Evolutionary conservation across 176 grass and related monocot species (phyloP), one percentile per base, ranked within the genome.

Genomic region (Coix lacrymajobi): DNA sequence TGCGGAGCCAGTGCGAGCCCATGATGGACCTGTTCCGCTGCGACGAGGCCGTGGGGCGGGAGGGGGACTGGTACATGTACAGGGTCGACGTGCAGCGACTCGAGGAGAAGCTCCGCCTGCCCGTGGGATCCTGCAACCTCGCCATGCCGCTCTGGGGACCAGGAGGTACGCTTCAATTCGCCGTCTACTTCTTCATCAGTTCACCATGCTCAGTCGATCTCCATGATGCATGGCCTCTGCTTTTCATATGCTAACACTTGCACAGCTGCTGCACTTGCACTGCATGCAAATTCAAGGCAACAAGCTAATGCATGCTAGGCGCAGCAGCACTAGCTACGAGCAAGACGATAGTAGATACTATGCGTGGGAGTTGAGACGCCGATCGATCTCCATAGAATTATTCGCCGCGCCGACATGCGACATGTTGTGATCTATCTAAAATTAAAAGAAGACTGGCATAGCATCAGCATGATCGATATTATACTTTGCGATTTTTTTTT

Each of bases 11-110:
- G 77, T 99, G 96, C 83, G 77, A 84, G 67, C 96, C 96, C 43
- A 99, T 99, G 96, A 93, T 84, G 89, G 96, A 99, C 83, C 38
- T 99, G 74, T 99, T 99, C 89, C 89, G 85, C 13, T 99, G 96
- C 76, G 91, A 92, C 74, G 96, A 99, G 31, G 20, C 41, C 22
- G 91, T 90, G 68, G 81, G 49, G 5, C 77, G 83, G 79, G 89
- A 93, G 30, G 91, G 89, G 1, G 64, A 85, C 7, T 96, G 93
- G 96, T 90, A 91, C 93, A 88, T 99, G 89, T 94, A 92, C 56
- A 79, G 57, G 51, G 83, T 88, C 22, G 76, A 92, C 77, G 89
- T 82, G 14, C 5, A 41, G 11, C 66, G 85, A 4, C 76, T 99
- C n/a, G 83, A 92, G 72, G 93, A 96, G 85, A 99, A 99, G 85